Percentiles rank a stretch among this genome's conserved stretches.
phyloP scores from a whole-genome alignment of 2,329 filamentous ascomycete genomes.

The Mycosphaerella arachidis region DNA sequence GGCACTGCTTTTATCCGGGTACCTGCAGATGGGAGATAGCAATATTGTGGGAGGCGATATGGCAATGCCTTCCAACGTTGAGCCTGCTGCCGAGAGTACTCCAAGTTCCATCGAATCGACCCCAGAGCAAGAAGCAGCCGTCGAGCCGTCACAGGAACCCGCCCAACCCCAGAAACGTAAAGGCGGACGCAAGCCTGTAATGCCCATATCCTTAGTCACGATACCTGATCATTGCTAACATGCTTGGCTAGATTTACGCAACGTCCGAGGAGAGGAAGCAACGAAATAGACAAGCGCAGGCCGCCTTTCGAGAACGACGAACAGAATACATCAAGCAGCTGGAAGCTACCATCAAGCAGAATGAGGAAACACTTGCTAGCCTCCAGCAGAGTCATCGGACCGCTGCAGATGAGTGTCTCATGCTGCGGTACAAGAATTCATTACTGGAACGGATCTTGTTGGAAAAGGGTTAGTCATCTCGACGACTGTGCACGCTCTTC shows the following conservation, averaged over 20 bases:
- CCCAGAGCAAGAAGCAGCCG: constrained; percentile 42
- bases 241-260: constrained; percentile 78
- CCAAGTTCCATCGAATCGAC: constrained; percentile 48
- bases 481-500: not conserved
- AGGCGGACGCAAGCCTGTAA: constrained; percentile 93
- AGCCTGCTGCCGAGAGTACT: constrained; percentile 41
- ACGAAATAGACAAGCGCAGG: constrained; percentile 93
- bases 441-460: constrained; percentile 89
- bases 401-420: constrained; percentile 92
- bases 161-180: constrained; percentile 76
- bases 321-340: constrained; percentile 99
- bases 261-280: constrained; percentile 98
- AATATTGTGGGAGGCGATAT: constrained; percentile 35
- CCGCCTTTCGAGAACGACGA: constrained; percentile 90
- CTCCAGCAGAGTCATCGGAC: constrained; percentile 91
- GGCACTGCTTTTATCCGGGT: constrained; percentile 33
- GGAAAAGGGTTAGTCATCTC: constrained; percentile 69
- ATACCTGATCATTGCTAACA: constrained; percentile 20
- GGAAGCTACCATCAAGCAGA: constrained; percentile 92
- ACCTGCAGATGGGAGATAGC: constrained; percentile 50
- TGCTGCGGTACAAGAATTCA: constrained; percentile 98
- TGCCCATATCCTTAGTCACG: constrained; percentile 34
- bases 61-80: constrained; percentile 44
- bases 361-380: constrained; percentile 89
- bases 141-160: constrained; percentile 41